Percentiles rank a stretch among this genome's conserved stretches.
Conservation (phyloP, 495 filamentous ascomycete genomes). For the Aspergillus affinis region DNA sequence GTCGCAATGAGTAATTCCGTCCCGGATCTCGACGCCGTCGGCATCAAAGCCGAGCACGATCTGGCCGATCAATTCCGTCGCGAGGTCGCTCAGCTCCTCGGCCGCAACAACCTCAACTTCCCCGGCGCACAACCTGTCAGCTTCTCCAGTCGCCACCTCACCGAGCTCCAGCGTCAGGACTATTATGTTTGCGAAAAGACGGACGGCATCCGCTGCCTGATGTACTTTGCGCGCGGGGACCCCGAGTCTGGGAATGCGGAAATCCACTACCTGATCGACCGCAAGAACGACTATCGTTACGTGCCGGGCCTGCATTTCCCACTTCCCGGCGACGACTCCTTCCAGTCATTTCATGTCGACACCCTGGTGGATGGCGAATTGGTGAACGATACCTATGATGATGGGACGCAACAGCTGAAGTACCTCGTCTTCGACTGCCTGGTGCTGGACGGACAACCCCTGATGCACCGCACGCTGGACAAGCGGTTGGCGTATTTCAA, state of each 20-base stretch:
- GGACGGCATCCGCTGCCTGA: slow-evolving; percentile 89
- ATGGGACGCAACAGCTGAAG: slow-evolving; percentile 65
- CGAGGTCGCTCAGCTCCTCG: slow-evolving; percentile 75
- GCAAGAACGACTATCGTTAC: slow-evolving; percentile 93
- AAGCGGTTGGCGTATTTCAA: slow-evolving; percentile 87
- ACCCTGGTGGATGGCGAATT: slow-evolving; percentile 93
- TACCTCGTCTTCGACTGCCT: slow-evolving; percentile 94
- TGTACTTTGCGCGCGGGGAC: slow-evolving; percentile 71
- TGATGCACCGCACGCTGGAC: slow-evolving; percentile 78
- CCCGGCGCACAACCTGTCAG: slow-evolving; percentile 95
- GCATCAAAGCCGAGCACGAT: slow-evolving; percentile 59
- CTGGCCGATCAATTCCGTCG: slow-evolving; percentile 61
- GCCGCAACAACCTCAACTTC: slow-evolving; percentile 64
- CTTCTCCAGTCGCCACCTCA: slow-evolving; percentile 74
- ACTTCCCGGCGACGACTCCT: slow-evolving; percentile 54
- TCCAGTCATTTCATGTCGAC: slow-evolving; percentile 66
- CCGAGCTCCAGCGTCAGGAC: slow-evolving; percentile 74
- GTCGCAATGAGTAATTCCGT: slow-evolving; percentile 45
- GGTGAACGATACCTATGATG: slow-evolving; percentile 69
- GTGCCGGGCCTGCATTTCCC: slow-evolving; percentile 82
- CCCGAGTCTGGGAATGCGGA: slow-evolving; percentile 49
- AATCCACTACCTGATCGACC: slow-evolving; percentile 85
- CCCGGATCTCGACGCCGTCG: slow-evolving; percentile 50
- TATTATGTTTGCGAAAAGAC: slow-evolving; percentile 99
- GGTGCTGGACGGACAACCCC: slow-evolving; percentile 69